These are phyloP conservation scores for Kodamaea restingae DNA, from an alignment of 805 yeast species.

Conservation along the genomic window DNA sequence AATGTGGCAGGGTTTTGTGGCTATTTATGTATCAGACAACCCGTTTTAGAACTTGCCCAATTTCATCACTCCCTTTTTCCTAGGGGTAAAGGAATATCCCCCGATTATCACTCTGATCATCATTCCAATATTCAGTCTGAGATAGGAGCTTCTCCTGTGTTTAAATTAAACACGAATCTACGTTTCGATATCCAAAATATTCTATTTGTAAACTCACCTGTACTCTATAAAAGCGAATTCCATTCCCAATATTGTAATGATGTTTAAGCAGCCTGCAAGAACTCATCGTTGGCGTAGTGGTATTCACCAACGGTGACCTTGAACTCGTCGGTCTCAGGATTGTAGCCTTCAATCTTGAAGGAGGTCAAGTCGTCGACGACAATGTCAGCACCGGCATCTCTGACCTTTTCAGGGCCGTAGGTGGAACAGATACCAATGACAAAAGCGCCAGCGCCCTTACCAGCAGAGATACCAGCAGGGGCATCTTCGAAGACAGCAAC, in stretches of 20 bases:
- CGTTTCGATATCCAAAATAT: too few relatives aligned
- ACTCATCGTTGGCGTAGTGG: slow-evolving; percentile 42
- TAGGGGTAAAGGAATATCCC: too few relatives aligned
- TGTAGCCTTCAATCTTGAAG: slow-evolving; percentile 55
- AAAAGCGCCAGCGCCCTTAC: slow-evolving; percentile 77
- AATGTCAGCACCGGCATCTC: slow-evolving; percentile 75
- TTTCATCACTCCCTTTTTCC: too few relatives aligned
- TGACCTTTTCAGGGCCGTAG: slow-evolving; percentile 63
- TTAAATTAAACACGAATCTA: too few relatives aligned
- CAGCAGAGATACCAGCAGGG: slow-evolving; percentile 82
- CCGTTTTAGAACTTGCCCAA: too few relatives aligned
- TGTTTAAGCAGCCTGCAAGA: slow-evolving; percentile 20
- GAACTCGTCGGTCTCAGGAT: slow-evolving; percentile 31
- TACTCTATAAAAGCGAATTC: slow-evolving; percentile 4
- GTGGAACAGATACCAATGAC: slow-evolving; percentile 83
- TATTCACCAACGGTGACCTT: slow-evolving; percentile 39
- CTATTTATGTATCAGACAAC: too few relatives aligned
- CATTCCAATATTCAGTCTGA: too few relatives aligned
- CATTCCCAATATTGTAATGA: not conserved
- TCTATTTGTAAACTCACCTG: not conserved
- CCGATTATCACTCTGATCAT: too few relatives aligned
- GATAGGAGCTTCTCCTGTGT: too few relatives aligned
- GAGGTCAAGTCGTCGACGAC: slow-evolving; percentile 70
- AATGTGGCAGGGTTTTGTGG: too few relatives aligned
- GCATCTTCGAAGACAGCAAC: slow-evolving; percentile 83